These are phyloP conservation scores for Candida krabiensis DNA, from an alignment of 805 yeast genomes.

Conservation along the genomic window DNA sequence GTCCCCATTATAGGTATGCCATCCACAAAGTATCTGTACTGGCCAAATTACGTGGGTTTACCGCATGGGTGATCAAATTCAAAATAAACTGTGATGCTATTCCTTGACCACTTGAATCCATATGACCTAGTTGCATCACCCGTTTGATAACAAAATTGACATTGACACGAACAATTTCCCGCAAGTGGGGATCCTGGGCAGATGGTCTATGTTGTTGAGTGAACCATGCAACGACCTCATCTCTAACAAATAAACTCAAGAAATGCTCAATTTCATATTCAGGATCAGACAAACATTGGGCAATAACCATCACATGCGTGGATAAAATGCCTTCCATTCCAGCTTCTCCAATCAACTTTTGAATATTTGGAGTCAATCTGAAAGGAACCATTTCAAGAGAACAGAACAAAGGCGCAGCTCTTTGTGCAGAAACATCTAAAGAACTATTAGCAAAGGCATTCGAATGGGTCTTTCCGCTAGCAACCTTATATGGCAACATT, in stretches of 20 bases:
- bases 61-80: constrained; percentile 91
- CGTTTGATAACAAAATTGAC: constrained; percentile 83
- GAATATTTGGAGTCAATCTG: constrained; percentile 94
- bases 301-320: constrained; percentile 78
- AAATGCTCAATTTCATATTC: constrained; percentile 90
- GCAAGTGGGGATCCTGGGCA: constrained; percentile 78
- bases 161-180: constrained; percentile 85
- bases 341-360: constrained; percentile 90
- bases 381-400: constrained; percentile 94
- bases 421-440: constrained; percentile 47
- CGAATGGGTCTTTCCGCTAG: constrained; percentile 45
- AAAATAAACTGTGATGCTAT: constrained; percentile 87
- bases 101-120: constrained; percentile 55
- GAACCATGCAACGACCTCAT: constrained; percentile 93
- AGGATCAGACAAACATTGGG: constrained; percentile 86
- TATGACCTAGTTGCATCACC: constrained; percentile 67
- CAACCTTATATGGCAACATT: constrained; percentile 87
- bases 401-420: constrained; percentile 80
- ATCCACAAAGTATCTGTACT: constrained; percentile 91
- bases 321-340: constrained; percentile 90
- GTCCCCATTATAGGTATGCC: constrained; percentile 74
- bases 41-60: constrained; percentile 90
- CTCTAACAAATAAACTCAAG: constrained; percentile 91
- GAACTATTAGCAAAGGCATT: constrained; percentile 43
- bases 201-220: constrained; percentile 81